These are phyloP conservation scores for Barbarea vulgaris DNA, from an alignment of 345 rosid species.

Conservation along the genomic window DNA sequence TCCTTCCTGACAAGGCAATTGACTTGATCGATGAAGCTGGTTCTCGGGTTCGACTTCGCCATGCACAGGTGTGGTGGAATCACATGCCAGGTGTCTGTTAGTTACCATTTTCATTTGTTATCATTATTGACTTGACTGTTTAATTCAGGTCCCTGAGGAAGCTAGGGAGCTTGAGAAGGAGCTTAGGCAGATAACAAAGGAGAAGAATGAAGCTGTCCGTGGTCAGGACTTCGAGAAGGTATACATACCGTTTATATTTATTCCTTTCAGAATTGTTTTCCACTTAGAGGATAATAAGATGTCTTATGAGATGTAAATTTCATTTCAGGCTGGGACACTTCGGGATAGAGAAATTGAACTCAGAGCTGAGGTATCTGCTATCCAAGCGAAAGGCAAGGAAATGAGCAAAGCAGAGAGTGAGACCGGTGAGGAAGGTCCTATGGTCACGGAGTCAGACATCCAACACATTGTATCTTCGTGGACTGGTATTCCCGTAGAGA, in stretches of 20 bases:
- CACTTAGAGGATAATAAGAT: not conserved
- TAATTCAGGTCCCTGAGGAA: conserved; percentile 87
- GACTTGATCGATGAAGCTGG: conserved; percentile 83
- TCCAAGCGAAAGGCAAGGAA: conserved; percentile 90
- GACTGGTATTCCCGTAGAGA: conserved; percentile 99
- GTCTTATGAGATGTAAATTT: conserved; percentile 19
- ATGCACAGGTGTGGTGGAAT: conserved; percentile 43
- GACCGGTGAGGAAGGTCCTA: conserved; percentile 81
- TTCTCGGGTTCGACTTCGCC: conserved; percentile 61
- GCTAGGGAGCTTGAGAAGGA: conserved; percentile 97
- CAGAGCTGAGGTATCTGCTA: conserved; percentile 82
- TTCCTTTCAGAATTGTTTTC: not conserved
- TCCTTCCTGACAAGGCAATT: conserved; percentile 72
- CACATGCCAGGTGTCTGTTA: not conserved
- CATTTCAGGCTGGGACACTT: conserved; percentile 85
- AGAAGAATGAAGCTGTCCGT: conserved; percentile 95
- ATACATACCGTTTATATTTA: conserved; percentile 27
- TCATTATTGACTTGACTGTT: conserved; percentile 20
- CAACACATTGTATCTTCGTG: conserved; percentile 89
- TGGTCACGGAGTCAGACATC: conserved; percentile 82
- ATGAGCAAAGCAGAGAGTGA: conserved; percentile 95
- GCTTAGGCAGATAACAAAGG: conserved; percentile 90
- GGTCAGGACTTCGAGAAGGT: conserved; percentile 98
- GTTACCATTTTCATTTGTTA: not conserved
- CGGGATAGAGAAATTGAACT: conserved; percentile 95